Evolutionary conservation across 768 basidiomycete species (phyloP).

Genomic region (Imleria badia): DNA sequence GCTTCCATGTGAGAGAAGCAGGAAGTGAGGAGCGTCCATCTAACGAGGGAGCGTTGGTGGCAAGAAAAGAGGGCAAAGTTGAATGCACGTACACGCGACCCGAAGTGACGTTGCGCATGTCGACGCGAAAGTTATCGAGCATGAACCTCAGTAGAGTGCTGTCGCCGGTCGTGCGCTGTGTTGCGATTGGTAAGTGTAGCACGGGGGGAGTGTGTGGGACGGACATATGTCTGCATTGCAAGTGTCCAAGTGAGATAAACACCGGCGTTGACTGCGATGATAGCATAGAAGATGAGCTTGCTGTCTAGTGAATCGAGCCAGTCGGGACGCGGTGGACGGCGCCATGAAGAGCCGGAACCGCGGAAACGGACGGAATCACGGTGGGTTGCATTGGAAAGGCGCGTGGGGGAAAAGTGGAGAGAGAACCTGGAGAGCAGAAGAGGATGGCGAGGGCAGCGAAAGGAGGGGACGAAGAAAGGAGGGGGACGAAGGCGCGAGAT

Average conservation of each 20-base stretch:
- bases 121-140: constrained; percentile 60
- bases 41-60: constrained; percentile 26
- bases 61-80: neutral
- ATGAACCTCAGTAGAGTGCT: constrained; percentile 46
- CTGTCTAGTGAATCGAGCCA: constrained; percentile 54
- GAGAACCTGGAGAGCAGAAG: neutral
- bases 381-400: constrained; percentile 23
- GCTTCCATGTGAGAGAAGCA: constrained; percentile 67
- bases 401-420: constrained; percentile 19
- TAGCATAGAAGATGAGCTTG: constrained; percentile 56
- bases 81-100: constrained; percentile 60
- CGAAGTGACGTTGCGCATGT: constrained; percentile 55
- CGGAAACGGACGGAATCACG: constrained; percentile 10
- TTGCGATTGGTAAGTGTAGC: neutral
- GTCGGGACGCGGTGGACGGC: constrained; percentile 28
- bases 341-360: constrained; percentile 23
- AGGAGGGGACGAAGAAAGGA: neutral
- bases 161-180: constrained; percentile 41
- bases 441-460: neutral
- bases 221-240: constrained; percentile 33
- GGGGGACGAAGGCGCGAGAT: constrained; percentile 7
- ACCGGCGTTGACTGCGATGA: constrained; percentile 60
- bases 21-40: constrained; percentile 73
- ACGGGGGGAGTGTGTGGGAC: constrained; percentile 25
- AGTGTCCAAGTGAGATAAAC: constrained; percentile 62